Percentiles rank a stretch among this genome's conserved stretches.
phyloP scores from a whole-genome alignment of 192 early-diverging fungal species.

The Coemansia erecta region DNA sequence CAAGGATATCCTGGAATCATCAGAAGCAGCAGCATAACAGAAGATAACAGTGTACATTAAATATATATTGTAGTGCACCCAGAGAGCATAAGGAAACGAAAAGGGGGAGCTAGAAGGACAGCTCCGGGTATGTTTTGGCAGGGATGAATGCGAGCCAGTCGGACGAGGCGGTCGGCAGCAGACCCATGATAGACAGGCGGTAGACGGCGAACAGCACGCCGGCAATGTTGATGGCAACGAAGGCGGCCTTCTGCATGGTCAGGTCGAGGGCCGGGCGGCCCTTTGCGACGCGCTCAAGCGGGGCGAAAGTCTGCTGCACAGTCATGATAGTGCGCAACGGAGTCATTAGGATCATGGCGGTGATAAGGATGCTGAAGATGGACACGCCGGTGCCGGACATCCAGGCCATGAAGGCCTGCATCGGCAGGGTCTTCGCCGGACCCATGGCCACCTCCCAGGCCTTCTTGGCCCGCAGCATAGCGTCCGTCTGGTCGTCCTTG shows the following conservation, averaged over 20 bases:
- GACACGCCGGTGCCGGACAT: slow-evolving; percentile 97
- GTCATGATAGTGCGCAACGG: slow-evolving; percentile 74
- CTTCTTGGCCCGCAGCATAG: slow-evolving; percentile 65
- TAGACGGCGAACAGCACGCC: slow-evolving; percentile 86
- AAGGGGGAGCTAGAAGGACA: slow-evolving; percentile 15
- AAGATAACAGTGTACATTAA: background rate
- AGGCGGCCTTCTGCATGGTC: slow-evolving; percentile 81
- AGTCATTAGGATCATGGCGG: slow-evolving; percentile 92
- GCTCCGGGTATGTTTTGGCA: slow-evolving; percentile 55
- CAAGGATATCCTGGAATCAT: background rate
- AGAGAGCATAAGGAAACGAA: background rate
- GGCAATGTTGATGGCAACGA: slow-evolving; percentile 75
- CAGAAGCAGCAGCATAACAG: background rate
- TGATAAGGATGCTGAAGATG: slow-evolving; percentile 94
- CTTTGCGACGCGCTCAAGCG: slow-evolving; percentile 63
- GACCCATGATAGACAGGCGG: slow-evolving; percentile 89
- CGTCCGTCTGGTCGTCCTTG: slow-evolving; percentile 23
- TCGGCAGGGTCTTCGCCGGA: slow-evolving; percentile 89
- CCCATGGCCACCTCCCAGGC: slow-evolving; percentile 94
- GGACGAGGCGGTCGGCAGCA: slow-evolving; percentile 86
- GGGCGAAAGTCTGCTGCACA: slow-evolving; percentile 73
- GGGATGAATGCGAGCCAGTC: slow-evolving; percentile 97
- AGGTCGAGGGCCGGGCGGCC: slow-evolving; percentile 41
- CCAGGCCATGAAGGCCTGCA: slow-evolving; percentile 98
- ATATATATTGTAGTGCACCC: background rate